Percentiles rank a stretch among this genome's conserved stretches.
phyloP scores from a whole-genome alignment of 208 protist species.

The Acanthamoeba culbertsoni region DNA sequence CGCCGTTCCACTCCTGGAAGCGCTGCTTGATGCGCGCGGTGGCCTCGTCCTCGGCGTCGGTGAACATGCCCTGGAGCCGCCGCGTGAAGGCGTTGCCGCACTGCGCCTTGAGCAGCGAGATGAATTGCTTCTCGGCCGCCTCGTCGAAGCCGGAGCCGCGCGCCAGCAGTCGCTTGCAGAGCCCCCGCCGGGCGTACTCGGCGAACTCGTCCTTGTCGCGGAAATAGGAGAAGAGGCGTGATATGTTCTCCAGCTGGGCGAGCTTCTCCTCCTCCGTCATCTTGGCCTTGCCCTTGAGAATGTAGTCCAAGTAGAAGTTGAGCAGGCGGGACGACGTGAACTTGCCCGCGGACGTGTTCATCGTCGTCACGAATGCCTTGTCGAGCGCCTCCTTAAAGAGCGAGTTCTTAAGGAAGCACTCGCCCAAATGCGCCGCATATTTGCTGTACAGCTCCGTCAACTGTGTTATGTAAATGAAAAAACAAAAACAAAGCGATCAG shows the following conservation, averaged over 20 bases:
- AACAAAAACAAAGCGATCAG: background rate
- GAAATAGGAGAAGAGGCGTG: slow-evolving; percentile 52
- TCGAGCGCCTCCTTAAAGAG: slow-evolving; percentile 34
- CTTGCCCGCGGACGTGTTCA: slow-evolving; percentile 4
- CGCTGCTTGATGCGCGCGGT: background rate
- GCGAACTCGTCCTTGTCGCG: slow-evolving; percentile 63
- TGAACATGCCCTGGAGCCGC: slow-evolving; percentile 60
- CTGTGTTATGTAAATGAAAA: background rate
- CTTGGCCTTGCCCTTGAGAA: slow-evolving; percentile 61
- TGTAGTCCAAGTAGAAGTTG: slow-evolving; percentile 61
- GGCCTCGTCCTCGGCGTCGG: slow-evolving; percentile 57
- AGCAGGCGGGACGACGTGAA: slow-evolving; percentile 30
- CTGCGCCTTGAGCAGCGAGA: slow-evolving; percentile 50
- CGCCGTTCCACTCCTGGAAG: background rate
- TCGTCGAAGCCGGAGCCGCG: slow-evolving; percentile 47
- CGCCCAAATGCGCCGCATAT: background rate
- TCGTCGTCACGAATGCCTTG: slow-evolving; percentile 40
- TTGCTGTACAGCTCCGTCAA: background rate
- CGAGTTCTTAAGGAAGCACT: background rate
- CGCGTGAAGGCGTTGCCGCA: slow-evolving; percentile 46
- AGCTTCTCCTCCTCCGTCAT: slow-evolving; percentile 21
- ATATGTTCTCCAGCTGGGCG: slow-evolving; percentile 7
- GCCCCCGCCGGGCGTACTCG: slow-evolving; percentile 38
- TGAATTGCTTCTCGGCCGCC: slow-evolving; percentile 51
- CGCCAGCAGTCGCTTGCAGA: slow-evolving; percentile 60